Base-by-base conservation (phyloP, 2,329 filamentous ascomycete genomes). In the Trichoderma oligosporum region DNA sequence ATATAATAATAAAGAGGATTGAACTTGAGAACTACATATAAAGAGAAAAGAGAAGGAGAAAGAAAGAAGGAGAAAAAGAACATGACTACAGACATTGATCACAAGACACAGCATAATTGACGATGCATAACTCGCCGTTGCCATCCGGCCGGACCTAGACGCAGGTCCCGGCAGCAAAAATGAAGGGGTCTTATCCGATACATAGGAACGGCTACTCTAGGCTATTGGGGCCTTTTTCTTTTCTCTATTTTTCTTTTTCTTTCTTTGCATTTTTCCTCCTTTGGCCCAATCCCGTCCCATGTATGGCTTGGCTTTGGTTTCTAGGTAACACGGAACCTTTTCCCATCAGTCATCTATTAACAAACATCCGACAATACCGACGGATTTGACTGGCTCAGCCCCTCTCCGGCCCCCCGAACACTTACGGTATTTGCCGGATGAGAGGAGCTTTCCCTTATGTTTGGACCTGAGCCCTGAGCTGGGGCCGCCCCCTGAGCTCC, bases 141-240 rank as follows among this genome's bases (percentile, higher is more conserved):
- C 36, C 54, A 35, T 53, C 56, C 56, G 48, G 56, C 44, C 38
- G 38, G 56, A 11, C 24, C 46, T 36, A 44, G 22, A 47, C 25
- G 44, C 44, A 33, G 47, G 5, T 33, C 22, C 44, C 54, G 36
- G 31, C 6, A 7, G 38, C 29, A 25, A 22, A 45, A 14, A 35
- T n/a, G 25, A 33, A 55, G 27, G 20, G 57, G 12, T 22, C 46
- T 36, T 39, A 9, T 35, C 16, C 29, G 14, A 33, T 6, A 22
- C 7, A 12, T n/a, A n/a, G n/a, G n/a, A 14, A 14, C 59, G 59
- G 60, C 45, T 61, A 59, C 53, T 55, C 39, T 57, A 58, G 60
- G 60, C 53, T 35, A n/a, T 31, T 33, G 12, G 35, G 14, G 12
- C 12, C 5, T 6, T 39, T 6, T 14, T 20, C 22, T 16, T 12